These are phyloP conservation scores for Metarhizium humberi DNA, from an alignment of 2,329 filamentous ascomycete genomes.

Conservation along the genomic window DNA sequence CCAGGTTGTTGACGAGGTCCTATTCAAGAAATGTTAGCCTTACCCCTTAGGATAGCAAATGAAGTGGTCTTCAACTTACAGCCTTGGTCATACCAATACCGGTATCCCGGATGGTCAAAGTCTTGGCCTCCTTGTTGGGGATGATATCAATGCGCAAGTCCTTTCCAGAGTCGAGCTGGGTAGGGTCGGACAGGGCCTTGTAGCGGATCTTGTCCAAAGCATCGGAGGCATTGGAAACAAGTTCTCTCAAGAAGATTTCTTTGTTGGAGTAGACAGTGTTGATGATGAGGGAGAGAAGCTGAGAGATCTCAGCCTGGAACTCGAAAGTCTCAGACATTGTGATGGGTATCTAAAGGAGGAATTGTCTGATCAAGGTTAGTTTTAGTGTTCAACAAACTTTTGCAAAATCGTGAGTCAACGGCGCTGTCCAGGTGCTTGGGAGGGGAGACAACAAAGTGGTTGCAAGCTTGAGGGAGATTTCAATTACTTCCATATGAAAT, in stretches of 20 bases:
- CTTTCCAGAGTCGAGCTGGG: conserved; percentile 95
- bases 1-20: conserved; percentile 99
- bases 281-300: conserved; percentile 99
- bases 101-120: conserved; percentile 90
- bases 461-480: background rate
- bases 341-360: conserved; percentile 31
- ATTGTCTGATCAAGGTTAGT: conserved; percentile 10
- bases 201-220: conserved; percentile 99
- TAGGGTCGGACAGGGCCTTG: conserved; percentile 92
- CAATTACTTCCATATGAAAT: background rate
- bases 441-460: background rate
- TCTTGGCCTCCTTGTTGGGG: conserved; percentile 95
- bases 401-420: background rate
- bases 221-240: conserved; percentile 98
- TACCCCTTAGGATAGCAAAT: background rate
- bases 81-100: conserved; percentile 99
- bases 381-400: background rate
- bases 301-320: conserved; percentile 99
- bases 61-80: conserved; percentile 47
- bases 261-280: conserved; percentile 99
- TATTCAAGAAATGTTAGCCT: conserved; percentile 21
- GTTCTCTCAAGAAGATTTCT: conserved; percentile 98
- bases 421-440: background rate
- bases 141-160: conserved; percentile 99
- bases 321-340: conserved; percentile 97